These are phyloP conservation scores for Axilococcus clingmanii DNA, from an alignment of 139 green algal species.

Conservation along the genomic window DNA sequence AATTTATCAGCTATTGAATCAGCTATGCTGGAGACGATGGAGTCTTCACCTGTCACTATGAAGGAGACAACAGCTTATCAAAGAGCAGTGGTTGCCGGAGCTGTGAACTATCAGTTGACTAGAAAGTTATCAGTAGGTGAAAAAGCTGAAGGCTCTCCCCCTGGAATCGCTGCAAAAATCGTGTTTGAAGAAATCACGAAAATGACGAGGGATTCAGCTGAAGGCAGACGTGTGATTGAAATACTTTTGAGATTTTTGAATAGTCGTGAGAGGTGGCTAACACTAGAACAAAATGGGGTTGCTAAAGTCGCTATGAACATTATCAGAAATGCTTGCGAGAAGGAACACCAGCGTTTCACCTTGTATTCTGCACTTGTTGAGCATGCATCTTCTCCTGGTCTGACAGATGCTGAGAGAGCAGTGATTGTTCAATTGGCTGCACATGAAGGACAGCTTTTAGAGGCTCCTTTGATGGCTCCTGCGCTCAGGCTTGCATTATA, in stretches of 20 bases:
- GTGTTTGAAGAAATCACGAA: slow-evolving; percentile 25
- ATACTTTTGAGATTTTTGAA: slow-evolving; percentile 25
- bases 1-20: slow-evolving; percentile 25
- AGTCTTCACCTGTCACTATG: background rate
- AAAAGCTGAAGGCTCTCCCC: slow-evolving; percentile 9
- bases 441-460: slow-evolving; percentile 14
- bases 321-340: slow-evolving; percentile 20
- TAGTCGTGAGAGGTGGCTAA: too few relatives aligned
- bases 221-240: slow-evolving; percentile 28
- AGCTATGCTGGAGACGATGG: slow-evolving; percentile 10
- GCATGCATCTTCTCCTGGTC: slow-evolving; percentile 8
- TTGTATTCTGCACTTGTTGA: slow-evolving; percentile 29
- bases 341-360: slow-evolving; percentile 36
- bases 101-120: background rate
- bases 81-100: background rate
- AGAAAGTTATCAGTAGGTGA: slow-evolving; percentile 12
- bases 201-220: slow-evolving; percentile 26
- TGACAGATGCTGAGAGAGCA: slow-evolving; percentile 4
- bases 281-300: slow-evolving; percentile 18
- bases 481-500: slow-evolving; percentile 26
- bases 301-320: slow-evolving; percentile 7
- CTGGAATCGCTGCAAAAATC: slow-evolving; percentile 17
- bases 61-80: slow-evolving; percentile 10
- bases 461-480: slow-evolving; percentile 14
- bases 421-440: slow-evolving; percentile 13